These are phyloP conservation scores for Delonix regia DNA, from an alignment of 306 rosid genomes.

Conservation along the genomic window DNA sequence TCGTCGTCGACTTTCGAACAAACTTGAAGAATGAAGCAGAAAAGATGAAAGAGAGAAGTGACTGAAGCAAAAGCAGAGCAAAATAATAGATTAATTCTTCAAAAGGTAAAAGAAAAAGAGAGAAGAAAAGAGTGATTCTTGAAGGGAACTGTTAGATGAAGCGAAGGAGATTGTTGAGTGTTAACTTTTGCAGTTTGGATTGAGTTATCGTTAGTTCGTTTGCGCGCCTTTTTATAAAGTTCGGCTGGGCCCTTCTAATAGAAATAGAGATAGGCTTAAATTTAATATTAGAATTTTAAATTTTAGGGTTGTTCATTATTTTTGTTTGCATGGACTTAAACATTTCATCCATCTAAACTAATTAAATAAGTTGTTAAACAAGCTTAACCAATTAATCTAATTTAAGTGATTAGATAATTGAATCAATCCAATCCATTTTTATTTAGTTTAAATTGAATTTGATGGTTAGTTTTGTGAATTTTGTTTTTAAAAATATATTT, in stretches of 20 bases:
- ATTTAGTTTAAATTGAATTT: no score
- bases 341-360: no score
- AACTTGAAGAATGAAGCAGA: not conserved
- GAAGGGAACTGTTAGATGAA: not conserved
- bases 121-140: not conserved
- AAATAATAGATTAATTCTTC: not conserved
- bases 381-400: no score
- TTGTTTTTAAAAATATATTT: no score
- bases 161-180: not conserved
- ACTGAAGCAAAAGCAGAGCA: not conserved
- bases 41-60: not conserved
- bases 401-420: no score
- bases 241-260: not conserved
- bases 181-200: not conserved
- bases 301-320: no score
- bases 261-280: no score
- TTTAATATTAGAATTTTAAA: no score
- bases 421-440: no score
- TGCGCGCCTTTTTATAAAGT: not conserved
- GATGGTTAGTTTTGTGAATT: no score
- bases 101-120: not conserved
- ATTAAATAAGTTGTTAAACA: no score
- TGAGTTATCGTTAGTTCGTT: constrained; percentile 3
- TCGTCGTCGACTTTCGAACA: not conserved
- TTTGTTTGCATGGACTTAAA: no score